Conservation (phyloP, 106 monocot species). For the Phalaenopsis equestris region DNA sequence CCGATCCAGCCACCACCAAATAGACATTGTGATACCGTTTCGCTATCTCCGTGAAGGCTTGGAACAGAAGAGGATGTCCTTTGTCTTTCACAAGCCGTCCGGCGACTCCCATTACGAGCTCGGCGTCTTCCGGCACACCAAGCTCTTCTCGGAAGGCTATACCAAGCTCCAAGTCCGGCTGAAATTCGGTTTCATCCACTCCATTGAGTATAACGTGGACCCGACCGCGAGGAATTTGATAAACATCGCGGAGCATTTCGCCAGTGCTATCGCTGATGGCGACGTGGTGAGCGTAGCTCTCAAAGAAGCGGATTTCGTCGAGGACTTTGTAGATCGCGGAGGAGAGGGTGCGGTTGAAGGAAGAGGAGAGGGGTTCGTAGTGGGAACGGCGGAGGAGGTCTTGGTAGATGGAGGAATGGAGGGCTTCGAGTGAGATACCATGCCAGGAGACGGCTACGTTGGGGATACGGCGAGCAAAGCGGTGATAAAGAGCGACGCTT, state of each 20-base stretch:
- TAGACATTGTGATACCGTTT: constrained; percentile 34
- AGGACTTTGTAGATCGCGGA: constrained; percentile 57
- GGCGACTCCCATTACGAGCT: constrained; percentile 70
- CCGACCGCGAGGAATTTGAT: constrained; percentile 65
- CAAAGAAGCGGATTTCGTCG: constrained; percentile 84
- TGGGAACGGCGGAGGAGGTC: constrained; percentile 40
- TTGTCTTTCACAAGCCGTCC: constrained; percentile 92
- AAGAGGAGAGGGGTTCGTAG: constrained; percentile 39
- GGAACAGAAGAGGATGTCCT: constrained; percentile 73
- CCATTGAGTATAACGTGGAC: constrained; percentile 98
- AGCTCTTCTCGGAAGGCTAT: constrained; percentile 33
- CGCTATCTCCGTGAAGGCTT: constrained; percentile 52
- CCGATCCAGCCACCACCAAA: constrained; percentile 70
- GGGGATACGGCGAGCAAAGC: constrained; percentile 36
- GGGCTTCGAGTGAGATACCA: constrained; percentile 74
- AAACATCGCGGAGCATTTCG: constrained; percentile 89
- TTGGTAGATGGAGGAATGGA: constrained; percentile 76
- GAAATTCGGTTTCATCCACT: constrained; percentile 69
- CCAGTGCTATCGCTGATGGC: constrained; percentile 84
- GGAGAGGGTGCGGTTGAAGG: constrained; percentile 36
- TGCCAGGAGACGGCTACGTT: constrained; percentile 94
- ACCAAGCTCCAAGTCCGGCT: constrained; percentile 43
- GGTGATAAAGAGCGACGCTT: constrained; percentile 74
- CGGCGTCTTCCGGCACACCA: constrained; percentile 51
- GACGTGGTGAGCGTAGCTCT: constrained; percentile 80